Percentiles rank a stretch among this genome's conserved stretches.
phyloP scores from a whole-genome alignment of 1,284 basidiomycete species.

The Cystobasidium pallidum region DNA sequence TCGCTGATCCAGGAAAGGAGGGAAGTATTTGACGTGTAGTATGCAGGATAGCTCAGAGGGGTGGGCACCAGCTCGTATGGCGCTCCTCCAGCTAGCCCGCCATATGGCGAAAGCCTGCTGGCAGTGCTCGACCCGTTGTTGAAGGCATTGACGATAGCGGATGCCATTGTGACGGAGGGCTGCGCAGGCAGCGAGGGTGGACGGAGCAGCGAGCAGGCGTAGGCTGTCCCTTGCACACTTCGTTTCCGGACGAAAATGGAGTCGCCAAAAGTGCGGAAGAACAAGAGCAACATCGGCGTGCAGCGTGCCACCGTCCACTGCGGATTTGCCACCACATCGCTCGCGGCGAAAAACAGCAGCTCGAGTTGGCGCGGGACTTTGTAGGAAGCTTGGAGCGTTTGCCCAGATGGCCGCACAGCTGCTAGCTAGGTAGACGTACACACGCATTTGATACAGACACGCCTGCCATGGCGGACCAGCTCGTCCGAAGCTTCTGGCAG shows the following conservation, averaged over 20 bases:
- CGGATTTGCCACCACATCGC: conserved; percentile 16
- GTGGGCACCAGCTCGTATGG: conserved; percentile 33
- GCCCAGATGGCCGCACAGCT: neutral
- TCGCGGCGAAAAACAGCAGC: conserved; percentile 15
- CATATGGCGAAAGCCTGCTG: conserved; percentile 4
- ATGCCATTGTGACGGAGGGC: neutral
- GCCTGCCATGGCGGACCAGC: conserved; percentile 27
- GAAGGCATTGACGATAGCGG: neutral
- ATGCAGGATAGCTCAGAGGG: conserved; percentile 45
- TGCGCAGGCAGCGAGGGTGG: neutral
- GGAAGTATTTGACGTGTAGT: conserved; percentile 58
- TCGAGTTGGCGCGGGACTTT: neutral
- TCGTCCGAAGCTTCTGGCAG: conserved; percentile 41
- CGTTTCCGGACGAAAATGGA: neutral
- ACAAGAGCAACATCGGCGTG: neutral
- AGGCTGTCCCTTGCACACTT: neutral
- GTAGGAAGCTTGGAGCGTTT: neutral
- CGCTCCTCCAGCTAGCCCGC: conserved; percentile 5
- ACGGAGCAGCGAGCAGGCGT: neutral
- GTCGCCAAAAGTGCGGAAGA: neutral
- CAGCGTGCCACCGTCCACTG: neutral
- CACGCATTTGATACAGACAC: neutral
- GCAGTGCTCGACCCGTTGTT: neutral
- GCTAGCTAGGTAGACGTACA: neutral
- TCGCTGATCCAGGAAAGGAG: conserved; percentile 71